Conservation (phyloP, 139 green algal genomes). For the Yamagishiella unicocca region DNA sequence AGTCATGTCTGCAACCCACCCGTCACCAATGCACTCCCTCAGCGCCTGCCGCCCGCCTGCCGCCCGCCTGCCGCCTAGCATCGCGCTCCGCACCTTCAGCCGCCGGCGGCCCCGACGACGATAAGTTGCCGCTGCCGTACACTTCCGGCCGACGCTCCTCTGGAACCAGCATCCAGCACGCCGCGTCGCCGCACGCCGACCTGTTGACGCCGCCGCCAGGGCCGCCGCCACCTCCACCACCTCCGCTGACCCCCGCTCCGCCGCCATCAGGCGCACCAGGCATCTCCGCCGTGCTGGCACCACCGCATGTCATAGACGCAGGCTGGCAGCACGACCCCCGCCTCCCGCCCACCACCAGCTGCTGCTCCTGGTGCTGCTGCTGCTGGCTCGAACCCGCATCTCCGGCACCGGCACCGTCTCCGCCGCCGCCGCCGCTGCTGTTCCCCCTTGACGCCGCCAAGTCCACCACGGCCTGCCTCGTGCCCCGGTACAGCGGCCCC, state of each 20-base stretch:
- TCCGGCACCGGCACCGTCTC: not conserved
- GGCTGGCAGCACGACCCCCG: too few relatives aligned
- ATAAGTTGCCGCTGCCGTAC: constrained; percentile 2
- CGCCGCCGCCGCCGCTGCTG: not conserved
- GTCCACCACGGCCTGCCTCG: not conserved
- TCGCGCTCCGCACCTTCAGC: too few relatives aligned
- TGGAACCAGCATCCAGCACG: constrained; percentile 28
- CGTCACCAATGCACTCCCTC: too few relatives aligned
- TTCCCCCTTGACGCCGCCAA: not conserved
- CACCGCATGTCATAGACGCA: too few relatives aligned
- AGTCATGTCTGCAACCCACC: too few relatives aligned
- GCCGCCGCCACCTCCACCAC: not conserved
- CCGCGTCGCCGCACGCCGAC: constrained; percentile 2
- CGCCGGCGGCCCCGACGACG: too few relatives aligned
- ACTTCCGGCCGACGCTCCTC: not conserved
- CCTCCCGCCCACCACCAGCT: too few relatives aligned
- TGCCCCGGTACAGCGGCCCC: not conserved
- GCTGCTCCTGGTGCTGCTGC: too few relatives aligned
- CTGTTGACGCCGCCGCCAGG: not conserved
- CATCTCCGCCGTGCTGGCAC: not conserved
- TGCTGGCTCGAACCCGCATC: too few relatives aligned
- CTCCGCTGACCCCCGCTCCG: not conserved
- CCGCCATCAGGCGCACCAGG: not conserved
- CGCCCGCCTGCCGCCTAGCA: too few relatives aligned
- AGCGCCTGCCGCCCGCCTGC: too few relatives aligned